A percentile compares a stretch with the other conserved stretches of the same genome.
Evolutionary conservation across 169 alveolate species (phyloP).

Genomic region (Theileria annulata): DNA sequence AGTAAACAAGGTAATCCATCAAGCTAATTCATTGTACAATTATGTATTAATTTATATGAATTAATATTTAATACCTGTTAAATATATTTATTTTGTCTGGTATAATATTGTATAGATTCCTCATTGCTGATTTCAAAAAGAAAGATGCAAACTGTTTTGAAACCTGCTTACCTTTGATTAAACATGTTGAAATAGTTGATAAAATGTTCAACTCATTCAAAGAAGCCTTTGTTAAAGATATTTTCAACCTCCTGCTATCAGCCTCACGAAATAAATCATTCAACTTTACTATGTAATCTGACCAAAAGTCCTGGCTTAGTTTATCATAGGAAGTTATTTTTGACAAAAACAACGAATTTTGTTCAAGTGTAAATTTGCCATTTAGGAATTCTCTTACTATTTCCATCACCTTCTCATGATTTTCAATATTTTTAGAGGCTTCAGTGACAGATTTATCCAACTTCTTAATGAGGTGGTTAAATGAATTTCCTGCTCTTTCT

Average conservation of each 20-base stretch:
- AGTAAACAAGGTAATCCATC: constrained; percentile 38
- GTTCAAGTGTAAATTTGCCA: not conserved
- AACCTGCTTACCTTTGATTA: not conserved
- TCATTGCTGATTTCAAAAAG: not conserved
- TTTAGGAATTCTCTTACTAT: constrained; percentile 4
- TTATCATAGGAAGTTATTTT: not conserved
- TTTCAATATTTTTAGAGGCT: not conserved
- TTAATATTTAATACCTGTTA: not conserved
- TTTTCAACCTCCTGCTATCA: not conserved
- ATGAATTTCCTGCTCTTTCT: not conserved
- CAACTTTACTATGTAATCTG: not conserved
- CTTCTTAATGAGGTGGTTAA: not conserved
- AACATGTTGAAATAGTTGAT: not conserved
- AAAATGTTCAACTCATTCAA: not conserved
- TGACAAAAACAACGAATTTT: constrained; percentile 9
- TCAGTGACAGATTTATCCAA: not conserved
- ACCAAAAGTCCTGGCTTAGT: not conserved
- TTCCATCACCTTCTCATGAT: not conserved
- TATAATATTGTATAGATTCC: constrained; percentile 11
- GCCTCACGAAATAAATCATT: constrained; percentile 8
- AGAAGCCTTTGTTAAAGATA: not conserved
- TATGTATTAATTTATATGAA: constrained; percentile 9
- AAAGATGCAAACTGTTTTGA: constrained; percentile 3
- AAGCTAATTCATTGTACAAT: constrained; percentile 7
- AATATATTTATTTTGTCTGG: not conserved